Evolutionary conservation across 2,329 filamentous ascomycete species (phyloP).

Genomic region (Penicillium aurantiogriseum): DNA sequence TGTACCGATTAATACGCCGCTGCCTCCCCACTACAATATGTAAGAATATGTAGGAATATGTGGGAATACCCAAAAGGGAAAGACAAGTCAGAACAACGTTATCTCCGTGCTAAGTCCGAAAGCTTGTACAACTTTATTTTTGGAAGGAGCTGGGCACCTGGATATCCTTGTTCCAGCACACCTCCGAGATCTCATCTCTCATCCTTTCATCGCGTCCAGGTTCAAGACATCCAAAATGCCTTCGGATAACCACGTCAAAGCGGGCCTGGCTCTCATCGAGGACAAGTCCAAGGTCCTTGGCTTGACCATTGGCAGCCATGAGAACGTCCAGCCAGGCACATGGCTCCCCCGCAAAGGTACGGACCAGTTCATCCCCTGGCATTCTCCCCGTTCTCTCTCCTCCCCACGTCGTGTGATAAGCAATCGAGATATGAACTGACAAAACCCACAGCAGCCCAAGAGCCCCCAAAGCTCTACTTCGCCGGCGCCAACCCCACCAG

Average conservation of each 20-base stretch:
- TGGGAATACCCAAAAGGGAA: not conserved
- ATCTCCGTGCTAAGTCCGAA: constrained; percentile 9
- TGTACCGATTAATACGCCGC: no score
- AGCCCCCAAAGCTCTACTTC: constrained; percentile 21
- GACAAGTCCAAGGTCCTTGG: constrained; percentile 36
- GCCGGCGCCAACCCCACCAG: constrained; percentile 12
- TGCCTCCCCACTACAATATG: no score
- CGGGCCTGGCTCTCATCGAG: constrained; percentile 28
- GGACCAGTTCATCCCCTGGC: fast-evolving
- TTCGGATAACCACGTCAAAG: constrained; percentile 14
- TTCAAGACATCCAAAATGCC: constrained; percentile 14
- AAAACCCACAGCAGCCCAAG: constrained; percentile 20
- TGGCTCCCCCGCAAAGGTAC: constrained; percentile 35
- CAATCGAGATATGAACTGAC: not conserved
- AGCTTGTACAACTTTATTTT: constrained; percentile 4
- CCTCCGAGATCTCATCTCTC: not conserved
- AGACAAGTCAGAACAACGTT: not conserved
- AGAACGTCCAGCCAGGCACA: constrained; percentile 30
- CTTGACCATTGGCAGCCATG: constrained; percentile 28
- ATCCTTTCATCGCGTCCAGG: not conserved
- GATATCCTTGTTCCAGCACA: not conserved
- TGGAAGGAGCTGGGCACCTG: not conserved
- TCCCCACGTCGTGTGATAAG: no score
- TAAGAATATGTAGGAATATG: not conserved
- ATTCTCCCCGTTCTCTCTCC: not conserved